Evolutionary conservation across 164 flowering plant genomes (phyloP), one percentile per base, ranked within the genome.

Genomic region (Tetracentron sinense): DNA sequence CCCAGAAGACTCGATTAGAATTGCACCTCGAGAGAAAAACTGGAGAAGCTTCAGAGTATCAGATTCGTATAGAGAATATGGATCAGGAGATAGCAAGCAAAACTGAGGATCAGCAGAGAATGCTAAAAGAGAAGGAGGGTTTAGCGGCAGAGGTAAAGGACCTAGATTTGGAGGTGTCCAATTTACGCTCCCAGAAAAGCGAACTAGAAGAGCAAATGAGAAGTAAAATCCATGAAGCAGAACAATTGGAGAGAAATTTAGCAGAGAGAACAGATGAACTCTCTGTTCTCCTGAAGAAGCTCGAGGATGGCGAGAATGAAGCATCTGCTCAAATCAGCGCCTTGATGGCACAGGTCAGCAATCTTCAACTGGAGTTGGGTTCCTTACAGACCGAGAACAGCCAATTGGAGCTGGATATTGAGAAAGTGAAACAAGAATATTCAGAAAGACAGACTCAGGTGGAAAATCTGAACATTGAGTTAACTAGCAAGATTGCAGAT

Each of bases 1-100:
- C 62, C 42, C 74, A 77, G 63, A 78, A 74, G 64, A 55, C 58
- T 25, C 77, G 60, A 54, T 64, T 75, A 42, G 79, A 79, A 61
- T 42, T 65, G 42, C 69, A 76, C 22, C 64, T 82, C 28, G 77
- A 68, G 71, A 71, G 53, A 44, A 79, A 69, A 70, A 57, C 56
- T 54, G 56, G 59, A 33, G 83, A 80, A 56, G 74, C 69, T 69
- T 65, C 78, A 28, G 79, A 76, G 26, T 62, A 60, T 28, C 29
- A 67, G 69, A 61, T 65, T 53, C 71, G 74, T 69, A 66, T 79
- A 38, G 77, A 75, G 77, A 81, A 35, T 42, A 68, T 82, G 66
- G 75, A 76, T 56, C 81, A 65, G 71, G 84, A 82, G 55, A n/a
- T 87, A 29, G 65, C 63, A 14, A 68, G 71, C 60, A 79, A 73